phyloP scores from a whole-genome alignment of 208 protist genomes.

The Crithidia expoeki region DNA sequence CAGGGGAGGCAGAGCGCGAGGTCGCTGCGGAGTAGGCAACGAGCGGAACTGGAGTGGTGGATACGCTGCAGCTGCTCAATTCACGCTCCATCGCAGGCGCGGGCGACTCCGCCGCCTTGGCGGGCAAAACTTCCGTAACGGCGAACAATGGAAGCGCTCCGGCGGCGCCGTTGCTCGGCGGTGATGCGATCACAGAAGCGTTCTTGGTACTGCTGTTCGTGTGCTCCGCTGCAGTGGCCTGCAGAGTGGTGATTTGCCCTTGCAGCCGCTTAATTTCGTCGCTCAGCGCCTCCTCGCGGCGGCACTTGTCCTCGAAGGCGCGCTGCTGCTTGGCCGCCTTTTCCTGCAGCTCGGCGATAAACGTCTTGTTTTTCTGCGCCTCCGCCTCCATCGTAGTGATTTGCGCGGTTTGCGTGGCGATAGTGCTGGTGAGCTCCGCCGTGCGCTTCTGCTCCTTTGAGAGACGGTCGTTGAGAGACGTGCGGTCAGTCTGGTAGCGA shows the following conservation, averaged over 20 bases:
- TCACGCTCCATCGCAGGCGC: neutral
- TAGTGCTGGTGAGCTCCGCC: conserved; percentile 36
- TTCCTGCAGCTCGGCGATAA: conserved; percentile 54
- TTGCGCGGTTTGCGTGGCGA: conserved; percentile 22
- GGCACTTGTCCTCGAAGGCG: conserved; percentile 76
- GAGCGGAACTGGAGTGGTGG: neutral
- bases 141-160: neutral
- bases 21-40: neutral
- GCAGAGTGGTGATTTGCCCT: conserved; percentile 12
- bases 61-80: conserved; percentile 1
- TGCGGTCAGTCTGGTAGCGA: conserved; percentile 57
- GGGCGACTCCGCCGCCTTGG: conserved; percentile 9
- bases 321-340: conserved; percentile 56
- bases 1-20: conserved; percentile 5
- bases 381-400: conserved; percentile 35
- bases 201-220: neutral
- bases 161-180: neutral
- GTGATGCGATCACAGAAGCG: neutral
- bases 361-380: conserved; percentile 27
- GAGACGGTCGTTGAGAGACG: conserved; percentile 47
- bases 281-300: conserved; percentile 50
- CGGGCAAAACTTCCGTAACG: conserved; percentile 5
- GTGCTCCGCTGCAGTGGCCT: neutral
- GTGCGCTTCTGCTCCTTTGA: conserved; percentile 51
- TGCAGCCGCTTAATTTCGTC: conserved; percentile 34